Percentiles rank a stretch among this genome's conserved stretches.
Evolutionary conservation across 192 early-diverging fungal genomes (phyloP).

Genomic region (Linnemannia elongata): DNA sequence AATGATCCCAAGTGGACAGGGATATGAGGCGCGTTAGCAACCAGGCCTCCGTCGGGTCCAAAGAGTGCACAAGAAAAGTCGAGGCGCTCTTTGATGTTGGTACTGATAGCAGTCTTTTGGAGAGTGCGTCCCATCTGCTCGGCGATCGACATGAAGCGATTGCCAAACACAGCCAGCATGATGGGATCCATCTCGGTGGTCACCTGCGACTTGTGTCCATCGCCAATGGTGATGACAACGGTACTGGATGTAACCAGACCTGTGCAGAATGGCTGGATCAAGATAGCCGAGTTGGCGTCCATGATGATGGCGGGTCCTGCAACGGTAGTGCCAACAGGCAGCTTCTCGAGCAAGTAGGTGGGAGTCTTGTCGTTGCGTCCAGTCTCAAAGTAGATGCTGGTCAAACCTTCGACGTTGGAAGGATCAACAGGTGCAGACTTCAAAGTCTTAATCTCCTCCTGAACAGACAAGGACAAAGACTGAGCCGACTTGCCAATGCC

Average conservation of each 20-base stretch:
- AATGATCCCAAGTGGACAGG: conserved; percentile 95
- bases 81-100: conserved; percentile 98
- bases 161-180: conserved; percentile 90
- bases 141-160: conserved; percentile 98
- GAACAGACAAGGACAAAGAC: conserved; percentile 48
- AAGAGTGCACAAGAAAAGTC: conserved; percentile 98
- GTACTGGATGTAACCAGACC: conserved; percentile 82
- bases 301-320: conserved; percentile 92
- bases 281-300: conserved; percentile 89
- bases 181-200: conserved; percentile 87
- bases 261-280: conserved; percentile 85
- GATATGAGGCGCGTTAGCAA: conserved; percentile 92
- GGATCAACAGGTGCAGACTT: conserved; percentile 27
- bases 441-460: conserved; percentile 55
- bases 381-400: conserved; percentile 82
- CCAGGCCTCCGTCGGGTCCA: conserved; percentile 86
- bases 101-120: conserved; percentile 94
- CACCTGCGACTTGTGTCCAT: conserved; percentile 53
- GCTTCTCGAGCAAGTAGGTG: conserved; percentile 74
- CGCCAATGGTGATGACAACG: conserved; percentile 69
- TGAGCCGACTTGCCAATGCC: conserved; percentile 75
- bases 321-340: conserved; percentile 77
- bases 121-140: conserved; percentile 97
- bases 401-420: conserved; percentile 56
- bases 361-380: conserved; percentile 77